phyloP scores from a whole-genome alignment of 2,329 filamentous ascomycete species.

The Arthroderma sp. region DNA sequence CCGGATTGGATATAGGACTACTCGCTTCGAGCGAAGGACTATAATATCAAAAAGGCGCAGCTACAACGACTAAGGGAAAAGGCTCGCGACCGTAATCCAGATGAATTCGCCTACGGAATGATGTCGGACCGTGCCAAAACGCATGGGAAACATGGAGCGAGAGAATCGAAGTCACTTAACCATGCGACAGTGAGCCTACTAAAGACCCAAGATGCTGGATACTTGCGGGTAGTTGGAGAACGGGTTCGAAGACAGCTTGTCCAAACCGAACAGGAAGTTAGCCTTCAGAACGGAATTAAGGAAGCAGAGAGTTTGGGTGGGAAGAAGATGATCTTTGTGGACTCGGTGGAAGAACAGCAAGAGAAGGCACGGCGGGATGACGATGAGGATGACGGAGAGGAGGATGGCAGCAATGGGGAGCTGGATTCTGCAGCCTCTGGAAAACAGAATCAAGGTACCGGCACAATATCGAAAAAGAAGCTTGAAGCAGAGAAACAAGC shows the following conservation, averaged over 20 bases:
- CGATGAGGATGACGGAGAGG: constrained; percentile 17
- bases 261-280: constrained; percentile 36
- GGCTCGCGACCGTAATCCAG: constrained; percentile 49
- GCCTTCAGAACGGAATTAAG: constrained; percentile 26
- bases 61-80: constrained; percentile 49
- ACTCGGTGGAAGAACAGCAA: constrained; percentile 27
- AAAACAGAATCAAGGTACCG: constrained; percentile 13
- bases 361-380: constrained; percentile 19
- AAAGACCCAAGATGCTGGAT: constrained; percentile 54
- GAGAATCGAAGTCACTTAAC: constrained; percentile 39
- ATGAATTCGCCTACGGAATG: constrained; percentile 58
- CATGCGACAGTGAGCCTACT: constrained; percentile 50
- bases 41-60: constrained; percentile 50
- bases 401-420: constrained; percentile 16
- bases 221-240: constrained; percentile 48
- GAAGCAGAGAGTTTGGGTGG: constrained; percentile 18
- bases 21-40: constrained; percentile 52
- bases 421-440: constrained; percentile 7
- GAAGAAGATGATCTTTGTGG: constrained; percentile 31
- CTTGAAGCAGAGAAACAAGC: constrained; percentile 33
- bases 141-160: constrained; percentile 35
- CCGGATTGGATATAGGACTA: constrained; percentile 41
- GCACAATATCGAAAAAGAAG: constrained; percentile 34
- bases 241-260: constrained; percentile 43
- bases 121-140: constrained; percentile 38